Conservation (phyloP, 768 basidiomycete genomes). For the Tylopilus vinaceipallidus region DNA sequence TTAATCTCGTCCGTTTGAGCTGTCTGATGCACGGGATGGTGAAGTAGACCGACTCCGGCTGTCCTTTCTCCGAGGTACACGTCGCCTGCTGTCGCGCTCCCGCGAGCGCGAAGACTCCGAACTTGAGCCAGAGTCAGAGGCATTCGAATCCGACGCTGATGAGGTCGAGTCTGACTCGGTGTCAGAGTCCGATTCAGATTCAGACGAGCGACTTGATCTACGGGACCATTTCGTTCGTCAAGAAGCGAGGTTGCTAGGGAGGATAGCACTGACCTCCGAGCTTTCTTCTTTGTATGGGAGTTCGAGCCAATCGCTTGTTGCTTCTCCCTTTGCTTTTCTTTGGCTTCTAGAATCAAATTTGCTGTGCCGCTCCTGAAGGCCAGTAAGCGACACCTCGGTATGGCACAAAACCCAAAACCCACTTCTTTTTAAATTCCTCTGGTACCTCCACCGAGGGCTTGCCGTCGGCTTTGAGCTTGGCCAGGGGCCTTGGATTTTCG, state of each 20-base stretch:
- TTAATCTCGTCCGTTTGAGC: conserved; percentile 15
- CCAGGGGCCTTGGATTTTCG: conserved; percentile 67
- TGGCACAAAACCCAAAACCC: conserved; percentile 23
- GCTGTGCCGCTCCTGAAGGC: conserved; percentile 68
- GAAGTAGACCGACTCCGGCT: conserved; percentile 25
- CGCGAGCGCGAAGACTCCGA: conserved; percentile 49
- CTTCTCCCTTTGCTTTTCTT: conserved; percentile 71
- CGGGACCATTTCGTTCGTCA: neutral
- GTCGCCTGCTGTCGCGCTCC: conserved; percentile 41
- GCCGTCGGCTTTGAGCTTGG: conserved; percentile 66
- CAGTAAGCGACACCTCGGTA: conserved; percentile 1
- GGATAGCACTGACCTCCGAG: conserved; percentile 41
- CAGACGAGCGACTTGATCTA: conserved; percentile 35
- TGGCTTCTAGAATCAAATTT: conserved; percentile 77
- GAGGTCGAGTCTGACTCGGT: conserved; percentile 30
- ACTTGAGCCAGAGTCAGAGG: conserved; percentile 38
- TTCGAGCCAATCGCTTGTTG: conserved; percentile 29
- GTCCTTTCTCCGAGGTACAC: conserved; percentile 30
- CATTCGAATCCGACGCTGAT: conserved; percentile 35
- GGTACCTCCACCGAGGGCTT: conserved; percentile 83
- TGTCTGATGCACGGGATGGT: conserved; percentile 16
- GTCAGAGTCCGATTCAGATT: conserved; percentile 13
- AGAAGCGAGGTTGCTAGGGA: neutral
- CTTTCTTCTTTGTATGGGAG: conserved; percentile 34
- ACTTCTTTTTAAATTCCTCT: conserved; percentile 88